Evolutionary conservation across 1,284 basidiomycete species (phyloP), one percentile per base, ranked within the genome.

Genomic region (Volvariella volvacea): DNA sequence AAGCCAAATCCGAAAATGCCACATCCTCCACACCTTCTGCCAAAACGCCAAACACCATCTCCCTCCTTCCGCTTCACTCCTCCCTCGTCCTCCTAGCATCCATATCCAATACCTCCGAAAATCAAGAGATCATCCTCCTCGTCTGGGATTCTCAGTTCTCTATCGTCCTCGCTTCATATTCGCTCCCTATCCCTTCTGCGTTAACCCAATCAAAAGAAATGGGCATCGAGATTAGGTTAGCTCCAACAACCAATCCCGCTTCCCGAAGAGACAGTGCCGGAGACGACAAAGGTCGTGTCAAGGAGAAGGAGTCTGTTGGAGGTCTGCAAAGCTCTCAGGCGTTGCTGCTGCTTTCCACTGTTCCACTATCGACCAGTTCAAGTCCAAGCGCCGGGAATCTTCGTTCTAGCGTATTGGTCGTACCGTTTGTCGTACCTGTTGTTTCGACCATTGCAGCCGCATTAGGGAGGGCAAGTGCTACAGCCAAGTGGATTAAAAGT

Each of bases 91-190:
- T 88, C 32, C 69, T 88, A 7, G 73, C 75, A 22, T 52, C 73
- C 33, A 62, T 71, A 22, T 52, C 73, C 33, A 62, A 71, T 28
- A 28, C 25, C 6, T 56, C 66, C 6, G 54, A 64, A 0, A 45
- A 62, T 0, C 60, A 68, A 31, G 76, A 81, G 46, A 65, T 88
- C 42, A 69, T 75, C 14, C 57, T 87, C 21, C 73, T 83, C 14
- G 55, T 88, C 32, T 88, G 85, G 83, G 85, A 88, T 53, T 62
- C 87, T 15, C 78, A 79, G 50, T 88, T 82, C 52, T 76, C 76
- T 14, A 76, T 87, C 25, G 61, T 87, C 15, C 67, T 88, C 17
- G 66, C 78, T 1, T 71, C 74, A 6, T 73, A 80, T 25, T 58
- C 63, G 1, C 61, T 83, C 39, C 55, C 78, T 0, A 57, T 78